phyloP scores from a whole-genome alignment of 768 basidiomycete genomes.

The Termitomyces heimii region DNA sequence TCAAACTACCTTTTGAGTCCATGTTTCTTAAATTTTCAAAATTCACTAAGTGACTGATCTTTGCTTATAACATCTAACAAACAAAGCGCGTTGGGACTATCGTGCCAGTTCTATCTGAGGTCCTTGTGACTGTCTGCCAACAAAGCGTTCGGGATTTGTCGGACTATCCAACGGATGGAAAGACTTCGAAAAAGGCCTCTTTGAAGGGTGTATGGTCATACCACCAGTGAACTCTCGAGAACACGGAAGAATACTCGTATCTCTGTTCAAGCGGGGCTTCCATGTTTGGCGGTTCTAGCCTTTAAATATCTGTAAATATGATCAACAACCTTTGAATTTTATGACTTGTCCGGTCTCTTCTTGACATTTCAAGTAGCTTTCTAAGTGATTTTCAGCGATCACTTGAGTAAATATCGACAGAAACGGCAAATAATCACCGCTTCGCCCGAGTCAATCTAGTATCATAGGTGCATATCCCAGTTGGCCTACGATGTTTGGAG shows the following conservation, averaged over 20 bases:
- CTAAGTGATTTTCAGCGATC: neutral
- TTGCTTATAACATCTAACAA: neutral
- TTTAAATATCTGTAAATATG: neutral
- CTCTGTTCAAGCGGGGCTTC: neutral
- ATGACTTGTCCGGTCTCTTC: neutral
- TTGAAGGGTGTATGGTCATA: neutral
- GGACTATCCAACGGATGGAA: neutral
- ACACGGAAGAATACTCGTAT: neutral
- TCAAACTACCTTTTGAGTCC: constrained; percentile 1
- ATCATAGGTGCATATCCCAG: neutral
- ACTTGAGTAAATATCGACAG: neutral
- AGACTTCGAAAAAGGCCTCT: neutral
- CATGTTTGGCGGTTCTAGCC: neutral
- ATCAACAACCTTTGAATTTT: neutral
- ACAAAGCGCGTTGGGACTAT: neutral
- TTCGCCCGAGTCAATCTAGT: neutral
- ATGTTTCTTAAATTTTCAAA: neutral
- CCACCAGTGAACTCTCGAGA: neutral
- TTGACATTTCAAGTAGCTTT: neutral
- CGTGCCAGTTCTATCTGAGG: constrained; percentile 1
- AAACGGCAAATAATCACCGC: neutral
- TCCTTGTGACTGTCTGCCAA: neutral
- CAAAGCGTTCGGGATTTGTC: neutral
- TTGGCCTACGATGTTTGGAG: too few relatives aligned
- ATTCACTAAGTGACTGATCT: neutral